Percentiles rank a stretch among this genome's conserved stretches.
These are phyloP conservation scores for Brassica balearica DNA, from an alignment of 441 rosid species.

Conservation along the genomic window DNA sequence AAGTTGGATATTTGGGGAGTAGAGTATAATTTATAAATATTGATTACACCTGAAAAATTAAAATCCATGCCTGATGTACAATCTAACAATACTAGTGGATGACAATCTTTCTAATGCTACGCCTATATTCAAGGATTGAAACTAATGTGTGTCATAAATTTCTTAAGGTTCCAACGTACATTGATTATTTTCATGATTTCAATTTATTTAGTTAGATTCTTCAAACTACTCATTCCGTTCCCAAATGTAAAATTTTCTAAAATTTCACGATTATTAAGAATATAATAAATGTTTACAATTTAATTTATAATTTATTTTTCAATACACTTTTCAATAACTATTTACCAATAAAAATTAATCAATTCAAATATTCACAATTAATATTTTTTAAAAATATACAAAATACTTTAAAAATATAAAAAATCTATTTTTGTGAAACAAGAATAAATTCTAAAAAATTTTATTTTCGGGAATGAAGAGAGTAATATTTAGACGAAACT, in stretches of 20 bases:
- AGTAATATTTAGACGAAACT: constrained; percentile 15
- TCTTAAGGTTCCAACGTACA: neutral
- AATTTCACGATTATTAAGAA: no score
- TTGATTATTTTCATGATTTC: constrained; percentile 15
- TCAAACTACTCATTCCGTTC: neutral
- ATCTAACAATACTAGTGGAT: neutral
- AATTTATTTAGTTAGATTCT: neutral
- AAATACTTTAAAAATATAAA: no score
- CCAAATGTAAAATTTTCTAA: no score
- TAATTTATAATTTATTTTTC: no score
- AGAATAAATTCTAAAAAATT: no score
- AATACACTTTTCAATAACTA: no score
- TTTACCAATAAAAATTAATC: no score
- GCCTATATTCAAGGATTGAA: constrained; percentile 43
- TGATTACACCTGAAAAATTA: constrained; percentile 30
- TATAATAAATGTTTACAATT: no score
- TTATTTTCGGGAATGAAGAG: no score
- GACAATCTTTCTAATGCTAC: constrained; percentile 35
- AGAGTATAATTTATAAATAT: constrained; percentile 7
- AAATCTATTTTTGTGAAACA: no score
- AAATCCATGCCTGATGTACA: neutral
- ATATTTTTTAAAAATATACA: no score
- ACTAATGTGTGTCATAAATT: constrained; percentile 21
- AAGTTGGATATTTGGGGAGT: constrained; percentile 12
- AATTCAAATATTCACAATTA: no score